These are phyloP conservation scores for Gypsophila paniculata DNA, from an alignment of 179 eudicot species.

Conservation along the genomic window DNA sequence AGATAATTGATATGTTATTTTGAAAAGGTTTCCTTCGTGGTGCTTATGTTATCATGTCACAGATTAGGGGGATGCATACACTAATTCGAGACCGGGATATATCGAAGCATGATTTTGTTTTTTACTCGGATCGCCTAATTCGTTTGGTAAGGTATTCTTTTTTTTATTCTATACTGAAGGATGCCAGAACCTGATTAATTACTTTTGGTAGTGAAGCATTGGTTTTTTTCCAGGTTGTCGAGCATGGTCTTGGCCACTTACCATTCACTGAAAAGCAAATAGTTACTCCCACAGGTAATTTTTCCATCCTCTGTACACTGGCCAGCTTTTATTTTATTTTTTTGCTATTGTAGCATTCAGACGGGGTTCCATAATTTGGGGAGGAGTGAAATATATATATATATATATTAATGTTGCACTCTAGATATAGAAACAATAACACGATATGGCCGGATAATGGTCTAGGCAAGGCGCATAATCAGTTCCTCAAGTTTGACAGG, in stretches of 20 bases:
- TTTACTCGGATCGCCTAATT: slow-evolving; percentile 95
- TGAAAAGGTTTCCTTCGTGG: background rate
- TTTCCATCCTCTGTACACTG: background rate
- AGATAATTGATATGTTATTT: background rate
- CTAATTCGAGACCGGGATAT: slow-evolving; percentile 78
- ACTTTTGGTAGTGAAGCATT: background rate
- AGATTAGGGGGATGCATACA: slow-evolving; percentile 87
- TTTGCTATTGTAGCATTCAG: too few species aligned
- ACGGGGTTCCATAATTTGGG: too few species aligned
- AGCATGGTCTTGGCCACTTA: slow-evolving; percentile 95
- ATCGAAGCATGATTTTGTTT: slow-evolving; percentile 94
- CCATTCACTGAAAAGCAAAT: slow-evolving; percentile 97
- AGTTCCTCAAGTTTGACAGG: too few species aligned
- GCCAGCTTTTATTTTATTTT: too few species aligned
- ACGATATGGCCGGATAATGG: too few species aligned
- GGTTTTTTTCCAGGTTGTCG: slow-evolving; percentile 56
- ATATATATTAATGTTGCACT: too few species aligned
- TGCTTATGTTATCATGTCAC: slow-evolving; percentile 31
- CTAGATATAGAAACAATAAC: too few species aligned
- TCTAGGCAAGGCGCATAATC: too few species aligned
- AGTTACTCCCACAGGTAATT: slow-evolving; percentile 85
- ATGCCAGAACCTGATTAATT: background rate
- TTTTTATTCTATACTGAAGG: slow-evolving; percentile 3
- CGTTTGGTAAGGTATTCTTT: slow-evolving; percentile 69
- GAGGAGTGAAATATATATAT: too few species aligned